Evolutionary conservation across 2,329 filamentous ascomycete species (phyloP).

Genomic region (Penicillium sp.): DNA sequence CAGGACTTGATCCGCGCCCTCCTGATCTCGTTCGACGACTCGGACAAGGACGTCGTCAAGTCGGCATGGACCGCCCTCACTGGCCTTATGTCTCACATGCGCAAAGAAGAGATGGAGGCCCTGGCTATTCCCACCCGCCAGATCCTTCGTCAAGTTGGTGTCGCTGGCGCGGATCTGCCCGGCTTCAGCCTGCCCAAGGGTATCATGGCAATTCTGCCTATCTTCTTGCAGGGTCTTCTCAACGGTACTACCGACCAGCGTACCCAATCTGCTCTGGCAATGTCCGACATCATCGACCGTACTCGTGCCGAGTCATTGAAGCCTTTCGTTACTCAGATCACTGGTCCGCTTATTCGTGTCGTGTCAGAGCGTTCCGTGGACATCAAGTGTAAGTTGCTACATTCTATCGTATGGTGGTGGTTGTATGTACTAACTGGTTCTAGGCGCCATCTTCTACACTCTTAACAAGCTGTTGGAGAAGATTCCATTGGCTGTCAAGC

Average conservation of each 20-base stretch:
- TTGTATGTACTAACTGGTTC: slow-evolving; percentile 20
- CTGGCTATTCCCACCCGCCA: slow-evolving; percentile 84
- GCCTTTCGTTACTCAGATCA: slow-evolving; percentile 96
- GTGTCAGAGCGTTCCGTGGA: slow-evolving; percentile 95
- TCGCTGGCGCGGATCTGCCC: slow-evolving; percentile 77
- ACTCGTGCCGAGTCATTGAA: slow-evolving; percentile 85
- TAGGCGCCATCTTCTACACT: slow-evolving; percentile 86
- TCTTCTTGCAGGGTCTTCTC: slow-evolving; percentile 97
- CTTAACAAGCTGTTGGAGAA: slow-evolving; percentile 95
- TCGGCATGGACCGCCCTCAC: slow-evolving; percentile 83
- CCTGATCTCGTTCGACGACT: slow-evolving; percentile 88
- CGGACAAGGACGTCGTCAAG: slow-evolving; percentile 81
- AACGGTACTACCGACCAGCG: slow-evolving; percentile 92
- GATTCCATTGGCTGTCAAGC: slow-evolving; percentile 92
- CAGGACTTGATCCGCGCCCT: slow-evolving; percentile 90
- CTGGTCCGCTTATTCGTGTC: slow-evolving; percentile 94
- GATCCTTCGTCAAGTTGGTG: slow-evolving; percentile 83
- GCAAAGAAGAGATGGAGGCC: slow-evolving; percentile 97
- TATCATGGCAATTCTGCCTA: slow-evolving; percentile 92
- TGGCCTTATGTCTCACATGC: slow-evolving; percentile 83
- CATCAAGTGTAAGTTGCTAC: slow-evolving; percentile 65
- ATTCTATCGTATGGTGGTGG: neutral
- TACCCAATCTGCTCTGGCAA: slow-evolving; percentile 86
- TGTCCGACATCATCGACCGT: slow-evolving; percentile 93
- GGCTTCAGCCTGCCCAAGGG: slow-evolving; percentile 93